Evolutionary conservation across 2,329 filamentous ascomycete genomes (phyloP), one percentile per base, ranked within the genome.

Genomic region (Pseudogymnoascus sp.): DNA sequence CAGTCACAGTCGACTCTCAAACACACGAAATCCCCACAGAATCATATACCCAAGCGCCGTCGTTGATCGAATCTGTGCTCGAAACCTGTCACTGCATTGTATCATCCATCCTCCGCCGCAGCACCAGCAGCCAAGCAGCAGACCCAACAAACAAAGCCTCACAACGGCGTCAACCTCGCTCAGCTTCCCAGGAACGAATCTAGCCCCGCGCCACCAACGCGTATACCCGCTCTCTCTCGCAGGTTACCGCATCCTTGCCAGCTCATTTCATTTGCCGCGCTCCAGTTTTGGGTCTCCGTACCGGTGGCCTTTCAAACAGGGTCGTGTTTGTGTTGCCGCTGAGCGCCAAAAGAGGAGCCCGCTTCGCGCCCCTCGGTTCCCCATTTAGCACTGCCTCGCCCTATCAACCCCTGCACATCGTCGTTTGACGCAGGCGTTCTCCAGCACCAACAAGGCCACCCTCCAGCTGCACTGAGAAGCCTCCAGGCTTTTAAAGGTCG

Each of bases 281-380:
- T 54, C 47, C 47, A 54, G 47, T 54, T 54, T 54, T 34, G 47
- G 47, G 47, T 54, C 47, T 54, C 47, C 28, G 47, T 34, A 20
- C 47, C 28, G n/a, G 47, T 54, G 47, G 28, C 47, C 47, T 54
- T 43, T 54, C 47, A 54, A 54, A 54, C 47, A 54, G 47, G 47
- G 47, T 54, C 47, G 47, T 54, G 47, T 54, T 54, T 54, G 47
- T 54, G 47, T 54, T 54, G 47, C 47, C 47, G 47, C 47, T 54
- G 47, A 54, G 47, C 47, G 47, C 28, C 47, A 54, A 54, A 30
- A 54, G 47, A 54, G 47, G 47, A 54, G 47, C 28, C 47, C 28
- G 28, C 47, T 54, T 54, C 47, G 47, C 47, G 47, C 47, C 47
- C 39, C 16, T 54, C 47, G 47, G 47, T 54, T 54, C 47, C 47